Evolutionary conservation across 768 basidiomycete genomes (phyloP), one percentile per base, ranked within the genome.

Genomic region (Dictyophora rubrovolvata): DNA sequence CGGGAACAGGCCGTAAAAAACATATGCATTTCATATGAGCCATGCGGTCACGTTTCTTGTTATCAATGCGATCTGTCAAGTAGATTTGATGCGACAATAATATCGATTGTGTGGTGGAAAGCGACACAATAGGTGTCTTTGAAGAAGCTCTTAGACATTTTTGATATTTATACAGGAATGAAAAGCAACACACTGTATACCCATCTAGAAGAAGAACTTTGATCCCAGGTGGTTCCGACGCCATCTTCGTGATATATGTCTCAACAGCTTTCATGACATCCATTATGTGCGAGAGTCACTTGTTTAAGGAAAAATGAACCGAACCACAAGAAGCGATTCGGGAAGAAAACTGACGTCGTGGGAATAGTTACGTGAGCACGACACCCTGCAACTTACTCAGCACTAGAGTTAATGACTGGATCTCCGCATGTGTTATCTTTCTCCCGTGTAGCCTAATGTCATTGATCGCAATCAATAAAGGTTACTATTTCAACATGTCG

Each of bases 21-120:
- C 92, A 95, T 55, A 98, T 83, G 68, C 96, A 98, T 73, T 94
- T 95, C 81, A 99, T 88, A 69, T 99, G 95, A 12, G 90, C 83
- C 83, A 97, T 92, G 22, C 90, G 75, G 68, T 95, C 93, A 61
- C 92, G 83, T 62, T 85, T 84, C 70, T 76, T 84, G 77, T 98
- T 98, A 77, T 98, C 96, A 67, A 99, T 91, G 57, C 93, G 81
- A 74, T 99, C 96, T 4, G 95, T 99, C 55, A 99, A 81, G 73
- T 99, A 99, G 48, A 98, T 91, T 69, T 99, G 94, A 65, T 98
- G 93, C 2, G 93, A 86, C 48, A 99, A 77, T 28, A 99, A 78
- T 9, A 85, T 87, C 1, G 93, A 93, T 69, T 98, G 96, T 0
- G 96, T 98, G 0, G 91, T 86, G 2, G 94, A 89, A 17, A 97